These are phyloP conservation scores for Globisporangium nodosum DNA, from an alignment of 352 stramenopile genomes.

Conservation along the genomic window DNA sequence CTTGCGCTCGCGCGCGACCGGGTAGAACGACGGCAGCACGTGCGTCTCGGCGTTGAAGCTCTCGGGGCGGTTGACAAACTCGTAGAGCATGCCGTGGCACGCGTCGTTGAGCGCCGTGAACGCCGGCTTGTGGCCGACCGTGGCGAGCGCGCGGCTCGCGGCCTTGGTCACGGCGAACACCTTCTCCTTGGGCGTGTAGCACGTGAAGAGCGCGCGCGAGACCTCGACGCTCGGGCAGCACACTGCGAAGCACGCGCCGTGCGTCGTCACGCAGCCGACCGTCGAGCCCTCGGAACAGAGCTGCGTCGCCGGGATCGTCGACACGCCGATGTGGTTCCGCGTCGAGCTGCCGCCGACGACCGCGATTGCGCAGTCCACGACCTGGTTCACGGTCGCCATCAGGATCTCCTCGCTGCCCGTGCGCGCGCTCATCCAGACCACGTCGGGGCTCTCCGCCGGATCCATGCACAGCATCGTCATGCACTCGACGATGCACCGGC, in stretches of 20 bases:
- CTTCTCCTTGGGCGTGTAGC: constrained; percentile 73
- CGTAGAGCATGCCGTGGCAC: constrained; percentile 65
- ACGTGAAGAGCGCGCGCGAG: constrained; percentile 72
- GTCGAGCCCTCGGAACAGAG: constrained; percentile 70
- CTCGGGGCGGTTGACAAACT: constrained; percentile 51
- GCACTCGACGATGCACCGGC: constrained; percentile 53
- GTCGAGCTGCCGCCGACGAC: constrained; percentile 57
- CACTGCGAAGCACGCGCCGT: constrained; percentile 69
- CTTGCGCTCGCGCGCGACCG: constrained; percentile 43
- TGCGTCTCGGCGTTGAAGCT: constrained; percentile 63
- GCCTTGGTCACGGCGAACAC: constrained; percentile 64
- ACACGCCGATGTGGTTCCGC: constrained; percentile 14
- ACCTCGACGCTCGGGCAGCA: constrained; percentile 80
- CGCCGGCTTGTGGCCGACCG: constrained; percentile 68
- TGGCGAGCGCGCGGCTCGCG: constrained; percentile 46
- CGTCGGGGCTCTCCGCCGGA: constrained; percentile 66
- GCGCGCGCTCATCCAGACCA: constrained; percentile 68
- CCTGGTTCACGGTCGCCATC: constrained; percentile 56
- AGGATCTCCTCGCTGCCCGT: constrained; percentile 64
- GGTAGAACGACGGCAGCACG: constrained; percentile 69
- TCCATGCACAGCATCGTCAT: constrained; percentile 74
- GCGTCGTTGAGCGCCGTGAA: constrained; percentile 69
- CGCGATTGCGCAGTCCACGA: constrained; percentile 68
- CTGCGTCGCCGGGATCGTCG: constrained; percentile 38
- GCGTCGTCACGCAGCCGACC: constrained; percentile 55